Evolutionary conservation across 495 filamentous ascomycete genomes (phyloP).

Genomic region (Astrothelium macrocarpum): DNA sequence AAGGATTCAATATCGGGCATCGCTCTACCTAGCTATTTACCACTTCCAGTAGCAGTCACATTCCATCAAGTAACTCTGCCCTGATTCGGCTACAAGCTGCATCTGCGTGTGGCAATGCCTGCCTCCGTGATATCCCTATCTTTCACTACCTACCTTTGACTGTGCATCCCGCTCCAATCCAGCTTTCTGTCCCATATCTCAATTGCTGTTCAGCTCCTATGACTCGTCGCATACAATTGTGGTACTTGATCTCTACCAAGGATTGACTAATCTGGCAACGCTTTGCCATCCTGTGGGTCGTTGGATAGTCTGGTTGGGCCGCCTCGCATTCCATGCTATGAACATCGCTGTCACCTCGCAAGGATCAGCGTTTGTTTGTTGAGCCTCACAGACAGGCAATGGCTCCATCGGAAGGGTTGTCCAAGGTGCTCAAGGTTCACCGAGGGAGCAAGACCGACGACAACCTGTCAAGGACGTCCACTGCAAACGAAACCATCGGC

Average conservation of each 20-base stretch:
- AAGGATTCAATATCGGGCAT: neutral
- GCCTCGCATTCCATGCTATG: too few relatives aligned
- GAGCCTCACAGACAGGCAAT: too few relatives aligned
- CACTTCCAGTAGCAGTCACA: neutral
- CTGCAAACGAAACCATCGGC: neutral
- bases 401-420: slow-evolving; percentile 18
- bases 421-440: slow-evolving; percentile 28
- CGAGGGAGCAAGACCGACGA: slow-evolving; percentile 22
- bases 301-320: too few relatives aligned
- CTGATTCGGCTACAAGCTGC: neutral
- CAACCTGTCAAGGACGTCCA: slow-evolving; percentile 20
- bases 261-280: neutral
- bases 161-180: neutral
- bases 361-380: too few relatives aligned
- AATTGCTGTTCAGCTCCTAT: neutral
- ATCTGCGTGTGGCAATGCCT: neutral
- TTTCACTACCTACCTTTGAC: neutral
- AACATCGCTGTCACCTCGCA: too few relatives aligned
- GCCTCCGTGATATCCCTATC: too few relatives aligned
- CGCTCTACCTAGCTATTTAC: neutral
- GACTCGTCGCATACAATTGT: neutral
- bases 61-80: neutral
- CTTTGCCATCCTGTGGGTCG: too few relatives aligned
- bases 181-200: neutral
- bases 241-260: neutral